Base-by-base conservation (phyloP, 1,139 yeast species). In the Arxiozyma bovina region DNA sequence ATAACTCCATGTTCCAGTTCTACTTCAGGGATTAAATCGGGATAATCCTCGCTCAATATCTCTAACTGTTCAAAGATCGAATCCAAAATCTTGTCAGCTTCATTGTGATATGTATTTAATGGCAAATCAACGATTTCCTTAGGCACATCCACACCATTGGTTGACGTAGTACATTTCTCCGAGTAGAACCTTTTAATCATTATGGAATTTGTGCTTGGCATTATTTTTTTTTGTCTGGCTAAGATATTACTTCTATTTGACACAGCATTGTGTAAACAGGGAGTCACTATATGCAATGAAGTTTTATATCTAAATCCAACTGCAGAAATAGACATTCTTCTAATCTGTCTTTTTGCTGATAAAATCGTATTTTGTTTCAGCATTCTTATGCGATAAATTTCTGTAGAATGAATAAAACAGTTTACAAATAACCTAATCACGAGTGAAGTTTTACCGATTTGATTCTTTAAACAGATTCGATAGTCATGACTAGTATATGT, bases 1-100 rank as follows among this genome's bases (percentile, higher is more conserved):
- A 90, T 72, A 15, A 90, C 96, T 3, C 97, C 97, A 57, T 86
- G 91, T 21, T 82, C 77, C 56, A 85, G 77, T 63, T 90, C 97
- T n/a, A 83, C 81, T 61, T 90, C 96, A 9, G 68, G 64, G 12
- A 69, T 53, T 12, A 87, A 71, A 45, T 79, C 79, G 7, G 85
- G 82, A 50, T 74, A 70, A 1, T 72, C 70, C 58, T 85, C 91
- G 18, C 82, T 75, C 47, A 88, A 74, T 4, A 65, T 73, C 61
- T 90, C 96, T 60, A 85, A 74, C 53, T 79, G 79, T 48, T 81
- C 87, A 18, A 82, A 73, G 53, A 90, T 71, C 11, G 69, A 63
- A 61, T 89, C 96, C 57, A 90, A 71, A 54, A 88, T 83, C 38
- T 72, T 74, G 60, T 83, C 83, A 7, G 96, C 77, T 1, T 75